Evolutionary conservation across 768 basidiomycete species (phyloP).

Genomic region (Pisolithus marmoratus): DNA sequence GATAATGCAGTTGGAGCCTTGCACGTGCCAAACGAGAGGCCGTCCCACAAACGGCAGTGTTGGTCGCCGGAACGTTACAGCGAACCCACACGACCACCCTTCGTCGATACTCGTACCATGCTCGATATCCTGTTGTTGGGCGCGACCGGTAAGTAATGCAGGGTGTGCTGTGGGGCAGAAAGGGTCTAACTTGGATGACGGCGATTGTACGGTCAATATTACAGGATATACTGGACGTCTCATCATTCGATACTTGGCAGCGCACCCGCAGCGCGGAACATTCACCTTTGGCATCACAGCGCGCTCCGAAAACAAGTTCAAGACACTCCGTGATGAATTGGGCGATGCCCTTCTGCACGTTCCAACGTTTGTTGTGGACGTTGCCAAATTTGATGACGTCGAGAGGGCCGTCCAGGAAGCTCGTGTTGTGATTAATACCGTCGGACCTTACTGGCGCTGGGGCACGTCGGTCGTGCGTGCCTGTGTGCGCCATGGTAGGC

Average conservation of each 20-base stretch:
- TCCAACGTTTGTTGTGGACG: slow-evolving; percentile 50
- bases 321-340: slow-evolving; percentile 43
- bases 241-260: slow-evolving; percentile 58
- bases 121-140: slow-evolving; percentile 65
- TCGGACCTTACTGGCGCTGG: slow-evolving; percentile 70
- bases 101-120: slow-evolving; percentile 21
- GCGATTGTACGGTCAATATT: background rate
- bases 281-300: slow-evolving; percentile 72
- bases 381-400: slow-evolving; percentile 46
- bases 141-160: slow-evolving; percentile 44
- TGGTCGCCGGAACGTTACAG: background rate
- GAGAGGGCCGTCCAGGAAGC: slow-evolving; percentile 51
- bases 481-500: slow-evolving; percentile 66
- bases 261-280: slow-evolving; percentile 49
- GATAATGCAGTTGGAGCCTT: too few species aligned
- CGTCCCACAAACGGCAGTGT: too few species aligned
- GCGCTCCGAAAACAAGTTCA: slow-evolving; percentile 59
- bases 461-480: slow-evolving; percentile 76
- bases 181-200: background rate
- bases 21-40: too few species aligned
- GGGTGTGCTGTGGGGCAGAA: background rate
- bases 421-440: slow-evolving; percentile 69
- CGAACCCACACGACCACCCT: background rate
- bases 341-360: slow-evolving; percentile 35
- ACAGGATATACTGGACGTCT: slow-evolving; percentile 67